Conservation (phyloP, 768 basidiomycete genomes). For the Mycena amicta region DNA sequence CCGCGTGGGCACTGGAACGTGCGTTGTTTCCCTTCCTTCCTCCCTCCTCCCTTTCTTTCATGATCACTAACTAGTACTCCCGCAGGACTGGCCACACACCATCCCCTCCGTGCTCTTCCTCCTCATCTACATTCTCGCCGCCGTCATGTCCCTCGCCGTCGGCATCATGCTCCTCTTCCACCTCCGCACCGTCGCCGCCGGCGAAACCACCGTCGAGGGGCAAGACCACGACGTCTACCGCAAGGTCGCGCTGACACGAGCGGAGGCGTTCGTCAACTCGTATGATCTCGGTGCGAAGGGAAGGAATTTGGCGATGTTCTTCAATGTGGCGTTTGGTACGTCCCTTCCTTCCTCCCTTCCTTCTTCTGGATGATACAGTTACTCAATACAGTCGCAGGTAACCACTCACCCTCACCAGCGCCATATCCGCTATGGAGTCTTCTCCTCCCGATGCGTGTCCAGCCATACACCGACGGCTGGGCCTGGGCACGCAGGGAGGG, state of each 20-base stretch:
- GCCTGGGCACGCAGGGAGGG: slow-evolving; percentile 76
- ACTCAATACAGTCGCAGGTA: background rate
- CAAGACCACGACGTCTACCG: slow-evolving; percentile 86
- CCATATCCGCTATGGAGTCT: slow-evolving; percentile 61
- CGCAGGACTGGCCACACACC: slow-evolving; percentile 54
- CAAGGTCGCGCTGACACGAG: slow-evolving; percentile 61
- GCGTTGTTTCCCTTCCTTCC: slow-evolving; percentile 9
- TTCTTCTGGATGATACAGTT: background rate
- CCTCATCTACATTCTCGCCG: slow-evolving; percentile 73
- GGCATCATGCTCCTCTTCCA: slow-evolving; percentile 75
- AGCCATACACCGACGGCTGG: slow-evolving; percentile 84
- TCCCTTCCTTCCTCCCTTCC: slow-evolving; percentile 29
- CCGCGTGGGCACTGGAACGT: slow-evolving; percentile 37
- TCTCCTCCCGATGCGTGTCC: slow-evolving; percentile 75
- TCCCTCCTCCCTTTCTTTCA: too few relatives aligned
- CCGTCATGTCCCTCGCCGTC: slow-evolving; percentile 76
- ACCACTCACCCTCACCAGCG: slow-evolving; percentile 45
- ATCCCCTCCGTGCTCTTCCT: slow-evolving; percentile 74
- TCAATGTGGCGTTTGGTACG: slow-evolving; percentile 91
- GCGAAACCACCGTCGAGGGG: slow-evolving; percentile 88
- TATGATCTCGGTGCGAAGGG: slow-evolving; percentile 84
- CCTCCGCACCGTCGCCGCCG: slow-evolving; percentile 66
- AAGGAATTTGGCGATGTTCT: slow-evolving; percentile 80
- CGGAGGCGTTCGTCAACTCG: slow-evolving; percentile 81
- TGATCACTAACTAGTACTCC: background rate